Base-by-base conservation (phyloP, 2,329 filamentous ascomycete species). In the Xylariaceae sp. region DNA sequence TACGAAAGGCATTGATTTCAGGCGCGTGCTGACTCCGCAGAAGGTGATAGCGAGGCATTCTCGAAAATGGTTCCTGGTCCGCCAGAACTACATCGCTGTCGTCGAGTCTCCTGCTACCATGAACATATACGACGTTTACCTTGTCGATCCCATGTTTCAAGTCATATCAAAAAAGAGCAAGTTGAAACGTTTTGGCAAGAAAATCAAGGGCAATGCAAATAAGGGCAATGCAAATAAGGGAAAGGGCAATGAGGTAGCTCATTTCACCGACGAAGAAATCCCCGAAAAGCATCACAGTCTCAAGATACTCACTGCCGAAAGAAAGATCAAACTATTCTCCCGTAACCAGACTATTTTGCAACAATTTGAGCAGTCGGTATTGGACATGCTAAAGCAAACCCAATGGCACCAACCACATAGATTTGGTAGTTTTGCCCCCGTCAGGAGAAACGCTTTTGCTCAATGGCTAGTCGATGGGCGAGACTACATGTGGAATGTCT, bases 401-500 rank as follows among this genome's bases (percentile, higher is more conserved):
- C 77, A 84, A 2, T 99, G 94, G 94, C 82, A 87, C 53, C 80
- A 86, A 61, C 80, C 80, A 50, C 94, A 96, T 66, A 84, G 94
- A 16, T 97, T 96, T 68, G 87, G 87, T 63, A 96, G 92, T 70
- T 99, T 95, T 72, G 92, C 94, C 0, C 94, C 94, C 0, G 87
- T 97, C 1, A 83, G 94, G 55, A 84, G 83, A 44, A 87, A 87
- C 41, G 91, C 94, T 26, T 94, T 92, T 72, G 91, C 92, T 2
- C 91, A 96, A 67, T 97, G 92, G 92, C 81, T 99, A 8, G 92
- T 99, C 0, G 94, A 99, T 71, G 94, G 89, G 15, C 84, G 94
- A 62, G 94, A 99, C 69, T 95, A 97, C 76, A 97, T 97, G 92
- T 99, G 94, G 94, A 95, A 96, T 69, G 91, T 97, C 7, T 97